These are phyloP conservation scores for Mucor indicus DNA, from an alignment of 371 early-diverging fungal genomes.

Conservation along the genomic window DNA sequence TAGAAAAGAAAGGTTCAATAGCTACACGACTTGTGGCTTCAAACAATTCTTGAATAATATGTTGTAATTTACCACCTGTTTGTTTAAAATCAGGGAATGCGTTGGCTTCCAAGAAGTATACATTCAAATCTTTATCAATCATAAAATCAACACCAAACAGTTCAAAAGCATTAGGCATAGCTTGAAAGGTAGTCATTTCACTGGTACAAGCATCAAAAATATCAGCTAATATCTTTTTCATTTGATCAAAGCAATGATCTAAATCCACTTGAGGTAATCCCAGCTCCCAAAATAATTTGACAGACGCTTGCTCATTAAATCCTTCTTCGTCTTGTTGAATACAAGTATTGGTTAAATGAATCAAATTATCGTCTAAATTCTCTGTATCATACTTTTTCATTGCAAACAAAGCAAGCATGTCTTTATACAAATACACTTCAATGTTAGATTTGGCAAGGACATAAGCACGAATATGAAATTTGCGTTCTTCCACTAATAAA, in stretches of 20 bases:
- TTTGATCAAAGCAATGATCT: constrained; percentile 53
- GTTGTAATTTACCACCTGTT: constrained; percentile 56
- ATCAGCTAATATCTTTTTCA: constrained; percentile 54
- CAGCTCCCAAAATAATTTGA: constrained; percentile 62
- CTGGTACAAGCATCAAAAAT: constrained; percentile 60
- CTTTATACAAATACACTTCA: constrained; percentile 60
- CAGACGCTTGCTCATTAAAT: constrained; percentile 59
- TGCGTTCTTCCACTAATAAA: constrained; percentile 56
- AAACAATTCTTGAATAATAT: constrained; percentile 61
- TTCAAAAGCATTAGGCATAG: constrained; percentile 67
- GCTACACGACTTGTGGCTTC: constrained; percentile 49
- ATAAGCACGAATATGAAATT: constrained; percentile 74
- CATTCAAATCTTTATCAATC: constrained; percentile 53
- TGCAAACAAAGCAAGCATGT: constrained; percentile 72
- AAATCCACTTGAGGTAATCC: constrained; percentile 4
- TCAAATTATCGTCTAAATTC: constrained; percentile 44
- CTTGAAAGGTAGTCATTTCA: constrained; percentile 68
- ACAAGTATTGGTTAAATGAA: constrained; percentile 74
- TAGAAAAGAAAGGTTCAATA: constrained; percentile 41
- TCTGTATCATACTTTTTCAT: constrained; percentile 44
- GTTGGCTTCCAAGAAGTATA: constrained; percentile 66
- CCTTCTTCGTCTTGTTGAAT: constrained; percentile 53
- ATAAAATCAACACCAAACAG: constrained; percentile 73
- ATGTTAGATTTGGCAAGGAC: constrained; percentile 66
- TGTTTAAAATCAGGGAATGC: constrained; percentile 78